Percentiles rank a stretch among this genome's conserved stretches.
These are phyloP conservation scores for Ustilago loliicola DNA, from an alignment of 1,284 basidiomycete genomes.

Conservation along the genomic window DNA sequence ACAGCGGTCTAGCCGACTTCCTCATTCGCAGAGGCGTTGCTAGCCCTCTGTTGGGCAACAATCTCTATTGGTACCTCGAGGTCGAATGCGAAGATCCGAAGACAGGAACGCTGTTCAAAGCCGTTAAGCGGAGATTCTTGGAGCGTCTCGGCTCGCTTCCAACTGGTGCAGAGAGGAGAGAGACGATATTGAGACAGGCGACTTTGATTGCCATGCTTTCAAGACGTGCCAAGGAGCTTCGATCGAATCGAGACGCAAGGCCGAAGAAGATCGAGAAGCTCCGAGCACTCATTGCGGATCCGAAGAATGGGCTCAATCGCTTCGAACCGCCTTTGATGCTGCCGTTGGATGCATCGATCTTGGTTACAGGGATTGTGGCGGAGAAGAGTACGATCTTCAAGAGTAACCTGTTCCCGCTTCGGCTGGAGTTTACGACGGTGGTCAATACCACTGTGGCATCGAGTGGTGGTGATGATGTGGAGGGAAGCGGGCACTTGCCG, in stretches of 20 bases:
- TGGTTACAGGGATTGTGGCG: constrained; percentile 85
- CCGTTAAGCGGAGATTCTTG: constrained; percentile 89
- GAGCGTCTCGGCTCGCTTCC: constrained; percentile 71
- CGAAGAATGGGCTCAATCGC: constrained; percentile 77
- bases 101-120: constrained; percentile 90
- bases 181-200: constrained; percentile 75
- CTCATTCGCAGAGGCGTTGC: constrained; percentile 85
- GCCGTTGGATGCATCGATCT: constrained; percentile 87
- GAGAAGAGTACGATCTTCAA: constrained; percentile 98
- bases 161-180: constrained; percentile 17
- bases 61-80: constrained; percentile 96
- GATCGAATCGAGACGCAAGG: constrained; percentile 89
- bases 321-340: constrained; percentile 72
- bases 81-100: constrained; percentile 83
- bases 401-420: constrained; percentile 91
- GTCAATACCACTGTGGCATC: neutral
- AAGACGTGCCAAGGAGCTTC: constrained; percentile 85
- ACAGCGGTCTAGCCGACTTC: constrained; percentile 73
- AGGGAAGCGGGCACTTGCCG: constrained; percentile 16
- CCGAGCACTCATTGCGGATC: constrained; percentile 83
- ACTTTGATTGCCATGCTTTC: constrained; percentile 83
- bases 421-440: constrained; percentile 80
- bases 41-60: constrained; percentile 87
- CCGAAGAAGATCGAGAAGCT: constrained; percentile 98
- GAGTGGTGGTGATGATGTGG: neutral